A percentile compares a stretch with the other conserved stretches of the same genome.
These are phyloP conservation scores for Metschnikowia lunata DNA, from an alignment of 805 yeast species.

Conservation along the genomic window DNA sequence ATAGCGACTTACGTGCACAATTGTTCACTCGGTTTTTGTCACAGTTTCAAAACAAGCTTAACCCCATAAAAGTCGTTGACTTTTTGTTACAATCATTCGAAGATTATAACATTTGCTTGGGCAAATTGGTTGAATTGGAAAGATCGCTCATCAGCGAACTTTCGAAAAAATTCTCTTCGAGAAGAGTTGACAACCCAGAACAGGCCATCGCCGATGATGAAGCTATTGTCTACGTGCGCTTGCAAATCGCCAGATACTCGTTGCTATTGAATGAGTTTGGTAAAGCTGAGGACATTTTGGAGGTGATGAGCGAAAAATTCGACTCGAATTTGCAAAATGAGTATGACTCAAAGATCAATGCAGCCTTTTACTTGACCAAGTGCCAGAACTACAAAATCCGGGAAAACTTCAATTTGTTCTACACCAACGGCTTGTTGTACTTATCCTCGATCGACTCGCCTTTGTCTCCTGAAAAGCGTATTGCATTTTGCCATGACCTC, in stretches of 20 bases:
- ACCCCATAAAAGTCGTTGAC: slow-evolving; percentile 73
- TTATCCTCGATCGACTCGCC: slow-evolving; percentile 63
- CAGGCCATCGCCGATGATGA: slow-evolving; percentile 47
- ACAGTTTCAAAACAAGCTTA: slow-evolving; percentile 64
- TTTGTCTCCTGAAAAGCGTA: slow-evolving; percentile 33
- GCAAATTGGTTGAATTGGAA: slow-evolving; percentile 35
- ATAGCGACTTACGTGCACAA: slow-evolving; percentile 48
- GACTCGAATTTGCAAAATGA: slow-evolving; percentile 39
- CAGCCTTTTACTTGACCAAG: slow-evolving; percentile 77
- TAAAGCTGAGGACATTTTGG: slow-evolving; percentile 66
- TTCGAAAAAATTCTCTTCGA: slow-evolving; percentile 26
- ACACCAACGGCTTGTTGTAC: slow-evolving; percentile 75
- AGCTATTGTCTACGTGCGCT: slow-evolving; percentile 42
- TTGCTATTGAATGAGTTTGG: slow-evolving; percentile 48
- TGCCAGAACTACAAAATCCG: slow-evolving; percentile 71
- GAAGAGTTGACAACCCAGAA: slow-evolving; percentile 23
- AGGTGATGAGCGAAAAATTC: slow-evolving; percentile 52
- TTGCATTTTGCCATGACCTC: slow-evolving; percentile 63
- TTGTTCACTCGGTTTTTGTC: slow-evolving; percentile 68
- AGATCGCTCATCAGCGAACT: slow-evolving; percentile 21
- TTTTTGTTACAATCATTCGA: slow-evolving; percentile 56
- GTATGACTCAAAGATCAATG: slow-evolving; percentile 55
- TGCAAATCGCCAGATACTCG: slow-evolving; percentile 73
- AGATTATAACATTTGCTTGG: slow-evolving; percentile 26
- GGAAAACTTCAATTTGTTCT: slow-evolving; percentile 76